Base-by-base conservation (phyloP, 73 alveolate genomes). In the Paramecium sonneborni region DNA sequence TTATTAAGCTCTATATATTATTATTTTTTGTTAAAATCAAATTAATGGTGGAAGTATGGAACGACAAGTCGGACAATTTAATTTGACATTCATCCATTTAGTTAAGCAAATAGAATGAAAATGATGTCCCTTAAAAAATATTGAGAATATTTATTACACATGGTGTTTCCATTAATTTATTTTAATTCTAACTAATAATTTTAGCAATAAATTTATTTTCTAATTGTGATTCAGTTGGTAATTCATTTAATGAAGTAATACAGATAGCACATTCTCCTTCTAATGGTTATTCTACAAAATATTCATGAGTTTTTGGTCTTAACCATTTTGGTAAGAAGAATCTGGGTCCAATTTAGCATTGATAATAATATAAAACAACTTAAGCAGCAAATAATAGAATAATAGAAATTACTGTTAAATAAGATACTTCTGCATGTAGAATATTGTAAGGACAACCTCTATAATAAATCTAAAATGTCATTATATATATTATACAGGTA, bases 31-130 rank as follows among this genome's bases (percentile, higher is more conserved):
- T 52, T 6, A 32, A 11, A 52, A 52, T 79, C 92, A 82, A 15
- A 68, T 58, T 48, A 82, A 34, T 23, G 92, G 87, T 30, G 95
- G 95, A 12, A 92, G 67, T 26, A 37, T 70, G 6, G 76, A 58
- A 55, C 95, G 93, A 70, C 98, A 95, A 2, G 94, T 92, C 7
- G 98, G 98, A 41, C 98, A 95, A 28, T 94, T 95, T 74, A 86
- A 57, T 43, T 95, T 93, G 14, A 92, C 94, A 14, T 89, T 79
- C 85, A 95, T 89, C 98, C 98, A 95, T 32, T 89, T 93, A 21
- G 88, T 23, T 21, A 95, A 48, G 68, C 98, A 95, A 21, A 85
- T 93, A 8, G 87, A 30, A 70, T 95, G 98, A 85, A 88, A 95
- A 76, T 92, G 86, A 90, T 95, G 98, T 1, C 74, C 41, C 90